Evolutionary conservation across 176 grass and related monocot species (phyloP).

Genomic region (Lolium perenne): DNA sequence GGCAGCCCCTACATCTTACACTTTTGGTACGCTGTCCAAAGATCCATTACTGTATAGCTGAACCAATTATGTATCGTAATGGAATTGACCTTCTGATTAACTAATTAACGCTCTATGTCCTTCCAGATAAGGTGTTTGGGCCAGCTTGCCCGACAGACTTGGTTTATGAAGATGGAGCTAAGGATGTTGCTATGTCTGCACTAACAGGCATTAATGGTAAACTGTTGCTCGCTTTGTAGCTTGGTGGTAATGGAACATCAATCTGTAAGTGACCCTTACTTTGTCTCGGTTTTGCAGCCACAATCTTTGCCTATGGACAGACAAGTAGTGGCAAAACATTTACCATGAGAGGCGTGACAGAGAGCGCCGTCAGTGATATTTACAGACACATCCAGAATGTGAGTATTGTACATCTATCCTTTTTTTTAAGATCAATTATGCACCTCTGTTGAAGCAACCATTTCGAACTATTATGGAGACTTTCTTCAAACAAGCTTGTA

Average conservation of each 20-base stretch:
- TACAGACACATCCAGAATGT: slow-evolving; percentile 57
- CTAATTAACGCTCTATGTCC: slow-evolving; percentile 3
- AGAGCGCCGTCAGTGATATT: slow-evolving; percentile 83
- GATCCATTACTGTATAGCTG: slow-evolving; percentile 7
- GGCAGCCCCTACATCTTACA: slow-evolving; percentile 62
- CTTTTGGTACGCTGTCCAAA: slow-evolving; percentile 65
- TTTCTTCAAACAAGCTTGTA: slow-evolving; percentile 20
- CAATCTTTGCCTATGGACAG: slow-evolving; percentile 89
- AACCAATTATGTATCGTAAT: slow-evolving; percentile 7
- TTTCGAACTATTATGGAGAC: not conserved
- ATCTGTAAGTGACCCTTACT: not conserved
- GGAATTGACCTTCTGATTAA: not conserved
- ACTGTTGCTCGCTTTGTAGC: slow-evolving; percentile 13
- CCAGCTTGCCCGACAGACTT: slow-evolving; percentile 52
- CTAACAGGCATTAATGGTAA: slow-evolving; percentile 62
- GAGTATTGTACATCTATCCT: slow-evolving; percentile 34
- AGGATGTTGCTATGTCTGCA: slow-evolving; percentile 70
- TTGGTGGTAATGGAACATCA: slow-evolving; percentile 1
- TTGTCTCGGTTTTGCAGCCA: slow-evolving; percentile 53
- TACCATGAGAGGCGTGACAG: slow-evolving; percentile 89
- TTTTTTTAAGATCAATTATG: slow-evolving; percentile 24
- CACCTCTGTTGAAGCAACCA: slow-evolving; percentile 15
- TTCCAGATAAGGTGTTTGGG: slow-evolving; percentile 60
- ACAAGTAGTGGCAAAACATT: slow-evolving; percentile 98
- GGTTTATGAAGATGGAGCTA: slow-evolving; percentile 93